Conservation (phyloP, 352 stramenopile species). For the Chloridella minuta region DNA sequence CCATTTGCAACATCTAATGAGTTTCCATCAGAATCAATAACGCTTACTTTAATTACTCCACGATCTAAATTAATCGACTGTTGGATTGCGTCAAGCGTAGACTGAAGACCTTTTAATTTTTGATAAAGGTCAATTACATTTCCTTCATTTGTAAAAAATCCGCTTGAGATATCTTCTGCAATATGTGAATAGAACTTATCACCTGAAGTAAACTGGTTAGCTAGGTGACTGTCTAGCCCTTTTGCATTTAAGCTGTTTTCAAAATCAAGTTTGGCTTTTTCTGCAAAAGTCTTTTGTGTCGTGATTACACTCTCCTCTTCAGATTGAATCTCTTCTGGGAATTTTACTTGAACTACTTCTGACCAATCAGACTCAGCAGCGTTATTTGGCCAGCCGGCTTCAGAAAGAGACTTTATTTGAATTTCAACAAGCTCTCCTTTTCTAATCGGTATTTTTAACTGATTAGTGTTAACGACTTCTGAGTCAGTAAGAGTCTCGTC, state of each 20-base stretch:
- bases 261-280: no score
- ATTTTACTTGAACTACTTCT: neutral
- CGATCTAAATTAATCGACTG: neutral
- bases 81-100: neutral
- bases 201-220: neutral
- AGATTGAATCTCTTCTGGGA: no score
- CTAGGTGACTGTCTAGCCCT: neutral
- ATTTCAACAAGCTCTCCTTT: neutral
- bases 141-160: neutral
- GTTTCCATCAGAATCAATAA: neutral
- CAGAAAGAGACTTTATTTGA: neutral
- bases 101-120: neutral
- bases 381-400: neutral
- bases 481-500: neutral
- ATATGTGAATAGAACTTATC: neutral
- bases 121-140: neutral
- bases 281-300: no score
- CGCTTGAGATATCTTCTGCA: neutral
- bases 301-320: no score
- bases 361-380: neutral
- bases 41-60: neutral
- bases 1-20: neutral
- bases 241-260: neutral
- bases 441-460: neutral
- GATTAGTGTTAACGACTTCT: neutral